A percentile compares a stretch with the other conserved stretches of the same genome.
Conservation (phyloP, 768 basidiomycete species). For the Amanita phalloides region DNA sequence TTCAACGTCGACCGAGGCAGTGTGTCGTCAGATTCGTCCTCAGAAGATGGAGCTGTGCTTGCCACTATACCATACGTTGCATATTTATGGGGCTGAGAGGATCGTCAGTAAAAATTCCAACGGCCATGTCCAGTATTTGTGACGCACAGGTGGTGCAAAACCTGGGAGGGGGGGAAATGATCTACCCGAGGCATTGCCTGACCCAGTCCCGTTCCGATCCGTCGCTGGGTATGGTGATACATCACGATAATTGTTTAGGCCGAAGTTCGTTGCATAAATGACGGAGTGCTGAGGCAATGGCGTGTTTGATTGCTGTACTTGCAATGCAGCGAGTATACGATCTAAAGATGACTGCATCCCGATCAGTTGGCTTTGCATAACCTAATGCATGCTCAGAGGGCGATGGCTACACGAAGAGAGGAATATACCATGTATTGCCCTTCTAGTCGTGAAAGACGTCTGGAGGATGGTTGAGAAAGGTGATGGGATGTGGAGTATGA, state of each 20-base stretch:
- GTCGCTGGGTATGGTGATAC: conserved; percentile 21
- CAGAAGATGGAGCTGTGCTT: conserved; percentile 74
- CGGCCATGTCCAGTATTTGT: conserved; percentile 11
- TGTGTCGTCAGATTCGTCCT: conserved; percentile 88
- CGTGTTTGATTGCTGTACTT: conserved; percentile 24
- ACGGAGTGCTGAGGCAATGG: conserved; percentile 23
- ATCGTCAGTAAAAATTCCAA: conserved; percentile 7
- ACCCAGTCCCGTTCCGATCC: conserved; percentile 31
- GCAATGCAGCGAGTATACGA: conserved; percentile 65
- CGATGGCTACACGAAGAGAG: neutral
- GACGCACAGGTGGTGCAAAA: conserved; percentile 75
- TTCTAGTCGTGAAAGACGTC: conserved; percentile 76
- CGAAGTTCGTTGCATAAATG: conserved; percentile 23
- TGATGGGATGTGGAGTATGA: neutral
- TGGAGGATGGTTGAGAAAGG: conserved; percentile 19
- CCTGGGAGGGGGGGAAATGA: conserved; percentile 83
- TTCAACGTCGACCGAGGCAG: conserved; percentile 75
- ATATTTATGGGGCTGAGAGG: conserved; percentile 70
- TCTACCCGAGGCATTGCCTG: conserved; percentile 19
- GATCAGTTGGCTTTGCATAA: conserved; percentile 92
- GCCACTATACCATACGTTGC: conserved; percentile 86
- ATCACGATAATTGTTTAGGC: conserved; percentile 18
- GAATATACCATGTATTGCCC: conserved; percentile 68
- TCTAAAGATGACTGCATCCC: conserved; percentile 88
- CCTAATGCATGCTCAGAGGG: conserved; percentile 28